These are phyloP conservation scores for Wickerhamomyces xylosicus DNA, from an alignment of 805 yeast genomes.

Conservation along the genomic window DNA sequence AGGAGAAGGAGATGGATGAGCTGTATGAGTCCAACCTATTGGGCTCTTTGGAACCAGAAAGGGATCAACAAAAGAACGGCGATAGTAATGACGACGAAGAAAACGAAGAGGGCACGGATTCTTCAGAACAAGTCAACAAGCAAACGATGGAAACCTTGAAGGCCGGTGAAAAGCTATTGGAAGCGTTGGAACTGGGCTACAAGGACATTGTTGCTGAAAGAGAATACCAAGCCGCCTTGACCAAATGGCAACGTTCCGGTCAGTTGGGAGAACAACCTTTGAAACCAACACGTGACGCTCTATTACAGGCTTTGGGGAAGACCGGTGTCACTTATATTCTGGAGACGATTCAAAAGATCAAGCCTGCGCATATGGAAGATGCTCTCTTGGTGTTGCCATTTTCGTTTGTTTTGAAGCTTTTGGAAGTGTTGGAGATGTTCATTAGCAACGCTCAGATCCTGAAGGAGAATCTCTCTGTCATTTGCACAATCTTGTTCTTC, in stretches of 20 bases:
- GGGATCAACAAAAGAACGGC: slow-evolving; percentile 26
- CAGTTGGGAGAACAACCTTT: slow-evolving; percentile 39
- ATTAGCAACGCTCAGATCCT: slow-evolving; percentile 38
- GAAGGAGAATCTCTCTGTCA: slow-evolving; percentile 44
- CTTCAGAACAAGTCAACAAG: slow-evolving; percentile 55
- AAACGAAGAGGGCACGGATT: slow-evolving; percentile 35
- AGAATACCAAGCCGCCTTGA: slow-evolving; percentile 35
- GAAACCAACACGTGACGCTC: slow-evolving; percentile 56
- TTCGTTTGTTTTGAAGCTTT: slow-evolving; percentile 62
- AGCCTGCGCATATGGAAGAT: slow-evolving; percentile 82
- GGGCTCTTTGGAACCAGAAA: slow-evolving; percentile 53
- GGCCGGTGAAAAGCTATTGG: slow-evolving; percentile 89
- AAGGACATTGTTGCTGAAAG: slow-evolving; percentile 53
- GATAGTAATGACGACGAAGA: slow-evolving; percentile 26
- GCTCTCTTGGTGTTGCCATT: slow-evolving; percentile 87
- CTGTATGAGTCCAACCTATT: slow-evolving; percentile 74
- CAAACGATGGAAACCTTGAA: slow-evolving; percentile 88
- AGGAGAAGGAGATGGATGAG: slow-evolving; percentile 93
- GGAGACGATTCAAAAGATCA: slow-evolving; percentile 58
- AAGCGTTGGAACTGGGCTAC: slow-evolving; percentile 77
- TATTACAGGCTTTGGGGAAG: slow-evolving; percentile 63
- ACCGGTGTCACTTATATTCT: slow-evolving; percentile 73
- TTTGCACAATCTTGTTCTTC: slow-evolving; percentile 71
- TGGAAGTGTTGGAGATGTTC: slow-evolving; percentile 71
- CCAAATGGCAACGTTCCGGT: slow-evolving; percentile 27